Conservation (phyloP, 768 basidiomycete species). For the Cystobasidiopsis lactophilus region DNA sequence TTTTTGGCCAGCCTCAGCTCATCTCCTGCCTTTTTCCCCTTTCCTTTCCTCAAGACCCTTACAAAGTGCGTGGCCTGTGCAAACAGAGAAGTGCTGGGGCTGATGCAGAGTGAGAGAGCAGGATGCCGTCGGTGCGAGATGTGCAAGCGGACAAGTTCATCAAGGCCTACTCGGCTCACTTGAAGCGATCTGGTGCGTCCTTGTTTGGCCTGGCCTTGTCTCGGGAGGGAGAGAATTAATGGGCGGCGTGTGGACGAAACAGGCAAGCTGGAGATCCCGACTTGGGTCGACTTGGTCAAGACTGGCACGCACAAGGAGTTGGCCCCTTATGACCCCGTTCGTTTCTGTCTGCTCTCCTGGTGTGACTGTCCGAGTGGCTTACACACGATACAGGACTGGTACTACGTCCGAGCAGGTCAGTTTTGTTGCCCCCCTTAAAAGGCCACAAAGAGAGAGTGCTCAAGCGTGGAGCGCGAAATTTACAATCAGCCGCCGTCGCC, state of each 20-base stretch:
- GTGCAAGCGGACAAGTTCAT: conserved; percentile 17
- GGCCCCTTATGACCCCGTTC: conserved; percentile 71
- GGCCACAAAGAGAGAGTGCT: background rate
- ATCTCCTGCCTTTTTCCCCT: no score
- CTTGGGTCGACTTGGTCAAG: conserved; percentile 97
- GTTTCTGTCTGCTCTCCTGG: background rate
- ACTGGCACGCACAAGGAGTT: conserved; percentile 95
- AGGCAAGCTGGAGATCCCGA: conserved; percentile 96
- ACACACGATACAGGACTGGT: conserved; percentile 46
- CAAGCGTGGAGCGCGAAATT: background rate
- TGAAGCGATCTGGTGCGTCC: conserved; percentile 20
- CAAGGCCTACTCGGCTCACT: conserved; percentile 18
- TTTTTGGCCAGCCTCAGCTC: no score
- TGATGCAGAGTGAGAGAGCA: no score
- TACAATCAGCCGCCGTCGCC: conserved; percentile 70
- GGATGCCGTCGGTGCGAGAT: no score
- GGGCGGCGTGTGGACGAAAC: background rate
- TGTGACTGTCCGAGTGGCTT: background rate
- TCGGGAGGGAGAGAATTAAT: no score
- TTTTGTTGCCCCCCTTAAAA: conserved; percentile 15
- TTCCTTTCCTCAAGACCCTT: no score
- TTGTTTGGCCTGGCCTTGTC: no score
- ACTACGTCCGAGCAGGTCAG: conserved; percentile 90
- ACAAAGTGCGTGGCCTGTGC: no score
- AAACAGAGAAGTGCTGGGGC: no score